phyloP scores from a whole-genome alignment of 257 asterid species.

The Capsicum pubescens region DNA sequence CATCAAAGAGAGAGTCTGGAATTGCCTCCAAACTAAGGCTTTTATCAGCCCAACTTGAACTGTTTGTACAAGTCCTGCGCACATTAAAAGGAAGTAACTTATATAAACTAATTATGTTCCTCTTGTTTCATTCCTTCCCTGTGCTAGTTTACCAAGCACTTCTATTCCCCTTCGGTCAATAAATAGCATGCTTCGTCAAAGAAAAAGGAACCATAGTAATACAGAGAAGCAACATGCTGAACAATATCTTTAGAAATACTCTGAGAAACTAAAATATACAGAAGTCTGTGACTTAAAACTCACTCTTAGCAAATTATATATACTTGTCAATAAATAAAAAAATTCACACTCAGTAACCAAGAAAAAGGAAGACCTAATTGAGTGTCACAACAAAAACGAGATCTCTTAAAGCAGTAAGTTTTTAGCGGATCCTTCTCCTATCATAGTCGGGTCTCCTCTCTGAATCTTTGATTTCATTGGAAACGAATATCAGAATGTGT shows the following conservation, averaged over 20 bases:
- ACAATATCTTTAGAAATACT: neutral
- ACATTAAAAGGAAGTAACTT: constrained; percentile 30
- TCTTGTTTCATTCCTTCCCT: neutral
- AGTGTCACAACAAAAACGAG: neutral
- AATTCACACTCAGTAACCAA: neutral
- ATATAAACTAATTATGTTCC: neutral
- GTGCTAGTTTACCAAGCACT: constrained; percentile 14
- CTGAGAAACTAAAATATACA: neutral
- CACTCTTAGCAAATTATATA: constrained; percentile 11
- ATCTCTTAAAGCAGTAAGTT: neutral
- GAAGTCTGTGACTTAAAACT: neutral
- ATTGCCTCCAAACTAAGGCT: constrained; percentile 68
- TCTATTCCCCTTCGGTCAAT: neutral
- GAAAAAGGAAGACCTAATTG: constrained; percentile 12
- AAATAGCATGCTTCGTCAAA: neutral
- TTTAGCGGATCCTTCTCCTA: constrained; percentile 13
- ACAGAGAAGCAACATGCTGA: neutral
- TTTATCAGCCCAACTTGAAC: constrained; percentile 78
- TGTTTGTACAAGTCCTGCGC: constrained; percentile 88
- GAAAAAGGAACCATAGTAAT: neutral
- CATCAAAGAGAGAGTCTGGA: constrained; percentile 66
- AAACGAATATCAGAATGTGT: neutral
- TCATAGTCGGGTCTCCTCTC: neutral
- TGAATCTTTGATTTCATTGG: neutral
- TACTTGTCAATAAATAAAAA: neutral